phyloP scores from a whole-genome alignment of 1,139 yeast species.

The Williopsis jadinii region DNA sequence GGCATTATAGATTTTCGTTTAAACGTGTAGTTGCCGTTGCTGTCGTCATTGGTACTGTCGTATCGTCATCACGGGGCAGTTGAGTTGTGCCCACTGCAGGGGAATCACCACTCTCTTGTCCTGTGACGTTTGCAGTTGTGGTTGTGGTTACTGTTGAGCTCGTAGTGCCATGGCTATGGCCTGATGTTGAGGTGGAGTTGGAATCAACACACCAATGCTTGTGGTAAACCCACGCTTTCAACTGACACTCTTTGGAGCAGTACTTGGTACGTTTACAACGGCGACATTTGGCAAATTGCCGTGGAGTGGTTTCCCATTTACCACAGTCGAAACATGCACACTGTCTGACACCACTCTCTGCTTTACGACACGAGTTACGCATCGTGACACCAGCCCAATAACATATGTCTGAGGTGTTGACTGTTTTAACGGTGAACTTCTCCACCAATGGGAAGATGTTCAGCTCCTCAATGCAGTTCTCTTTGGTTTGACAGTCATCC shows the following conservation, averaged over 20 bases:
- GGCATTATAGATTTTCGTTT: too few relatives aligned
- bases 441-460: constrained; percentile 90
- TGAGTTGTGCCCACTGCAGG: constrained; percentile 1
- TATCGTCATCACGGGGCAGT: too few relatives aligned
- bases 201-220: constrained; percentile 84
- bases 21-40: too few relatives aligned
- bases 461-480: background rate
- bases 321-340: constrained; percentile 94
- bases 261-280: constrained; percentile 93
- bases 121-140: background rate
- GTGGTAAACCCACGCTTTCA: constrained; percentile 88
- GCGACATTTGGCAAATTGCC: constrained; percentile 92
- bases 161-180: too few relatives aligned
- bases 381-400: constrained; percentile 97
- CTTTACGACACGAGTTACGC: constrained; percentile 90
- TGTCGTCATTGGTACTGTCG: too few relatives aligned
- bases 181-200: constrained; percentile 1
- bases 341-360: constrained; percentile 86
- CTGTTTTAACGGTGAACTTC: constrained; percentile 70
- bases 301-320: constrained; percentile 87
- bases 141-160: too few relatives aligned
- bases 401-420: constrained; percentile 65
- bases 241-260: constrained; percentile 88
- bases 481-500: constrained; percentile 2
- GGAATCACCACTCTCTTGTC: background rate